Base-by-base conservation (phyloP, 768 basidiomycete genomes). In the Termitomyces sp. region DNA sequence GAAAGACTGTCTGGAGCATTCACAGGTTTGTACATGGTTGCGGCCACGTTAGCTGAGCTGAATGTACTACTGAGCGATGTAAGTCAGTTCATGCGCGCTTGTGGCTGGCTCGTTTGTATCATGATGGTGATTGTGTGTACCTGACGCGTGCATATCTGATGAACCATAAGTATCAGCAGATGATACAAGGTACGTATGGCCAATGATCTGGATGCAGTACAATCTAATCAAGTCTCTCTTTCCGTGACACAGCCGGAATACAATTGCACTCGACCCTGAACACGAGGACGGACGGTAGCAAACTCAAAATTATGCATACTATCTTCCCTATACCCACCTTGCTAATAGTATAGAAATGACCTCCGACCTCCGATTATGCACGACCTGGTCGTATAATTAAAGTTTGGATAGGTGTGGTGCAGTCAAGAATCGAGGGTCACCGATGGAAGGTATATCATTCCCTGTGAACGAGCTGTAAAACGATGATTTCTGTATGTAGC, bases 1-100 rank as follows among this genome's bases (percentile, higher is more conserved):
- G 34, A 34, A 61, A 59, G n/a, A 63, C 62, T 21, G 30, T 59
- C 8, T 43, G 28, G 23, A 55, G 43, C 27, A 57, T 59, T 3
- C 58, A 57, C 21, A 41, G 53, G 14, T 57, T 53, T 43, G 44
- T 57, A 34, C 34, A 34, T 14, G 34, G n/a, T n/a, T 28, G 28
- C 3, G 28, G 28, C 5, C 30, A 14, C 51, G 0, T n/a, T 60
- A 16, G 37, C 37, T 7, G 59, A 63, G 19, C 34, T 61, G 21
- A 27, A 34, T 63, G n/a, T n/a, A n/a, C n/a, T n/a, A n/a, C n/a
- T n/a, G 6, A 56, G 35, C 6, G 56, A 60, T 30, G 57, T 54
- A 19, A 58, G 46, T 12, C 45, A 56, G 47, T 60, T 42, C 57
- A 54, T 52, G 54, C 54, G 43, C 2, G 44, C 21, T 6, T 45